Base-by-base conservation (phyloP, 2,329 filamentous ascomycete genomes). In the Fusarium pseudonygamai region DNA sequence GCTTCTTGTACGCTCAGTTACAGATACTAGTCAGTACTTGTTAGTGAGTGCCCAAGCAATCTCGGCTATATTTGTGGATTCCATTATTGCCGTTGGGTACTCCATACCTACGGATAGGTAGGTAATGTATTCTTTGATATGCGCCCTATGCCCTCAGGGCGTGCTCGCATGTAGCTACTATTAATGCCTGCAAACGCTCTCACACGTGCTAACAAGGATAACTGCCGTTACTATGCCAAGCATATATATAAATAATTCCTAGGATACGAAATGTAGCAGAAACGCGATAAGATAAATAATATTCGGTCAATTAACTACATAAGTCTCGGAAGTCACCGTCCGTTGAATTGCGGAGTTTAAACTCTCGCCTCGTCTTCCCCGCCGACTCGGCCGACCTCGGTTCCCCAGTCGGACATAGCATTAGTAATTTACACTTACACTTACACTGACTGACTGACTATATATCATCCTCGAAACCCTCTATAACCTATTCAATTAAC, bases 301-400 rank as follows among this genome's bases (percentile, higher is more conserved):
- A 9, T 24, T n/a, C 10, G 24, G 18, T 28, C 13, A 36, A 52
- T 36, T 26, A 24, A 58, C n/a, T n/a, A n/a, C n/a, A n/a, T n/a
- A 14, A 34, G 32, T 34, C 34, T 49, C 60, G 53, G 46, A 59
- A 55, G 4, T 59, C 22, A 46, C 59, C 55, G 55, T 43, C 52
- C 32, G 37, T 26, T 34, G 34, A 47, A 42, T 40, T 42, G 49
- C 69, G 36, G 55, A 72, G 46, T 60, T 64, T 28, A 49, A 57
- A 42, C 24, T 34, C 42, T 55, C 16, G 18, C 20, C 42, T 59
- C 20, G 22, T 26, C 52, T 66, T 61, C 60, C 60, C 69, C 69
- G 40, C 69, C 65, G 70, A 61, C 47, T 59, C 70, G 56, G 67
- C 67, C 57, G 64, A 69, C 57, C 66, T 69, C 66, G 64, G 65